Base-by-base conservation (phyloP, 1,139 yeast species). In the Yamadazyma buinensis region DNA sequence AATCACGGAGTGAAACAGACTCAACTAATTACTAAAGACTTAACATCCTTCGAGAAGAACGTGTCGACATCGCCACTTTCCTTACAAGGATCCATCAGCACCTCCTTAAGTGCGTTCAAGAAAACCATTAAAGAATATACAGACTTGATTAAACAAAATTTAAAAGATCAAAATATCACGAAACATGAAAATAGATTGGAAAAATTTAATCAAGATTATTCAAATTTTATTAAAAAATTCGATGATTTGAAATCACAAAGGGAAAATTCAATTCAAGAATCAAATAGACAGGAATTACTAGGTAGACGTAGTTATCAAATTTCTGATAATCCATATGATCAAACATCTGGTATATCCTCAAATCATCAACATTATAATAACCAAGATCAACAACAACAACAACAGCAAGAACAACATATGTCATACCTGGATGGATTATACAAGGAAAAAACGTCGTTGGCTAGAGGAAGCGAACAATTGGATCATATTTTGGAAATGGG, bases 401-500 rank as follows among this genome's bases (percentile, higher is more conserved):
- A 23, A n/a, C 14, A 21, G 12, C 54, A 47, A 32, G 49, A 54
- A 35, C 35, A 26, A 24, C 55, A 48, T 27, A 45, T 76, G 51
- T 59, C 72, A 26, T 67, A 77, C 54, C 75, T 68, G 42, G 84
- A 84, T 38, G 95, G 95, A 0, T 61, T 86, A 36, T 65, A 74
- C 40, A 75, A 80, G 42, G 97, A 88, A 52, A 71, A 71, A 26
- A 74, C 75, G 36, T 72, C 83, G 7, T 65, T 92, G 37, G 71
- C 74, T 19, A 66, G 86, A 38, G 88, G 95, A 0, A 80, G 84
- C 23, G 80, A 79, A 38, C 95, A 86, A 53, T 63, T 92, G 43
- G 98, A 92, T 54, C 88, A 85, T 45, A 87, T 92, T 32, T 60
- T 92, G 35, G 97, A 86, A 51, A 83, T 87, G 80, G 97, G 97